These are phyloP conservation scores for Saprolegnia parasitica DNA, from an alignment of 352 stramenopile species.

Conservation along the genomic window DNA sequence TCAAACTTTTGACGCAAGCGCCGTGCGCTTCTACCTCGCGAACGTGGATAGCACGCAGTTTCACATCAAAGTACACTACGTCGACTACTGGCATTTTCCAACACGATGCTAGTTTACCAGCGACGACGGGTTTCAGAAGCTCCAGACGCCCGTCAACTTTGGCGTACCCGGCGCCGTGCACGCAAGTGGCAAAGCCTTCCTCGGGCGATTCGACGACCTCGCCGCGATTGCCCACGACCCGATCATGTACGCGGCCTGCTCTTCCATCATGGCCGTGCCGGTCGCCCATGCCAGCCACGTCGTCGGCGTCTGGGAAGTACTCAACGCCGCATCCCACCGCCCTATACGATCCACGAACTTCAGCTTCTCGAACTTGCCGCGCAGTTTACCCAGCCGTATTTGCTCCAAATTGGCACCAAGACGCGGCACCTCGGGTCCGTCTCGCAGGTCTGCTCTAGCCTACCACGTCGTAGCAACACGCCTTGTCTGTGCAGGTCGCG, in stretches of 20 bases:
- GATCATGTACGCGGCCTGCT: not conserved
- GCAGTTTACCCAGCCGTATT: constrained; percentile 27
- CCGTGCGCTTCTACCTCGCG: constrained; percentile 16
- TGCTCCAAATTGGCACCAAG: constrained; percentile 1
- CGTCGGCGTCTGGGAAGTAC: constrained; percentile 25
- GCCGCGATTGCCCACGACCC: not conserved
- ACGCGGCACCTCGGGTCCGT: constrained; percentile 20
- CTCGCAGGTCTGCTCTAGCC: constrained; percentile 16
- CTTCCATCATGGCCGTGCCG: constrained; percentile 22
- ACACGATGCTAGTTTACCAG: constrained; percentile 15
- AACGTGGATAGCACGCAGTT: constrained; percentile 13
- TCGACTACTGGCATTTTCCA: not conserved
- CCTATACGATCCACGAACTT: constrained; percentile 15
- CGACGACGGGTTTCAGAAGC: not conserved
- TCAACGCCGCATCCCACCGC: not conserved
- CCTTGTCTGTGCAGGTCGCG: constrained; percentile 1
- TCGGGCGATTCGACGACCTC: not conserved
- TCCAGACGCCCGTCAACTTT: constrained; percentile 12
- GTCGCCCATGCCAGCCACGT: constrained; percentile 18
- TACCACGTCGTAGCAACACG: no score
- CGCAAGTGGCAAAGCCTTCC: not conserved
- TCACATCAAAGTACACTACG: not conserved
- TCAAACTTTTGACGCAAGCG: constrained; percentile 2
- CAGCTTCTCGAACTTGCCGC: constrained; percentile 24
- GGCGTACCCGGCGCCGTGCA: constrained; percentile 20